Percentiles rank a stretch among this genome's conserved stretches.
phyloP scores from a whole-genome alignment of 768 basidiomycete species.

The Phylloporus sp. region DNA sequence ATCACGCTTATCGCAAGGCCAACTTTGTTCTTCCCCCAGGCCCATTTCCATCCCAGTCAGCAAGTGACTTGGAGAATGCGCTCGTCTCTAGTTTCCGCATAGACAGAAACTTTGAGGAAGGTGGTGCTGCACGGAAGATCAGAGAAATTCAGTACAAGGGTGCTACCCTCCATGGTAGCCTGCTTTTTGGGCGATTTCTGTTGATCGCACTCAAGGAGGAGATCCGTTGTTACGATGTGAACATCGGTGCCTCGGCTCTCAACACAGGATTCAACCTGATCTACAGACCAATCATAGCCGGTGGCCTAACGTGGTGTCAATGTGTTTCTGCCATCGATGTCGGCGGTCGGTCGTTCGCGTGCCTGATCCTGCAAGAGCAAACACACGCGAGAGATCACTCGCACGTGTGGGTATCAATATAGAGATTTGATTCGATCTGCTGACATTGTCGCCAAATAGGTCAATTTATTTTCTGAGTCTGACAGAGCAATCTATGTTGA shows the following conservation, averaged over 20 bases:
- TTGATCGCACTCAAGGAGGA: constrained; percentile 12
- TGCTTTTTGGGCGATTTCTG: too few relatives aligned
- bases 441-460: background rate
- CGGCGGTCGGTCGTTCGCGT: constrained; percentile 15
- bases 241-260: background rate
- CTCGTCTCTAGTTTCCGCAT: constrained; percentile 13
- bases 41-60: constrained; percentile 12
- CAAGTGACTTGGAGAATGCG: too few relatives aligned
- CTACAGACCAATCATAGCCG: constrained; percentile 4
- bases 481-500: background rate
- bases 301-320: background rate
- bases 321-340: constrained; percentile 11
- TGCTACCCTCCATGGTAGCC: too few relatives aligned
- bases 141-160: too few relatives aligned
- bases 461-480: constrained; percentile 4
- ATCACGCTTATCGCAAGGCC: constrained; percentile 10
- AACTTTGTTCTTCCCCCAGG: constrained; percentile 17
- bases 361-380: constrained; percentile 8
- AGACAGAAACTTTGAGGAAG: constrained; percentile 7
- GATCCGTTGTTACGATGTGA: constrained; percentile 15
- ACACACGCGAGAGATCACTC: background rate
- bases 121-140: background rate
- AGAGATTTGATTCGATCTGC: background rate
- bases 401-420: constrained; percentile 8
- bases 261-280: constrained; percentile 5